Conservation (phyloP, 306 rosid genomes). For the Quercus parvula region DNA sequence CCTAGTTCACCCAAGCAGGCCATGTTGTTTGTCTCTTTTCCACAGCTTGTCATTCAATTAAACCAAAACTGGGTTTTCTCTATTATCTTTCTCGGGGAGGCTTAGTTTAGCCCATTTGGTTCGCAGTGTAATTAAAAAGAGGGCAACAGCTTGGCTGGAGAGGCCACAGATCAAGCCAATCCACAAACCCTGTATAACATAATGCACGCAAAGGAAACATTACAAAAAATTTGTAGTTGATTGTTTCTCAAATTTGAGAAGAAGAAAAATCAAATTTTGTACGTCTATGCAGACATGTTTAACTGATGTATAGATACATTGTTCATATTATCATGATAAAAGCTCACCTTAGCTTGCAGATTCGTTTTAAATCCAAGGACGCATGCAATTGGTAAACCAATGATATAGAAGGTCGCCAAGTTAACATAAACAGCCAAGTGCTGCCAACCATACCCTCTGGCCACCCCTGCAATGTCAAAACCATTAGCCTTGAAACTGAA, state of each 20-base stretch:
- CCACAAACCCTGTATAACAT: conserved; percentile 48
- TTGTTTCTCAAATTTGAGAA: background rate
- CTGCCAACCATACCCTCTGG: conserved; percentile 86
- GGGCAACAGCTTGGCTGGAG: conserved; percentile 49
- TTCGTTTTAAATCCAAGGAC: conserved; percentile 56
- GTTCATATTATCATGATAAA: background rate
- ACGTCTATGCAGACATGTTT: background rate
- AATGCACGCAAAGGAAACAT: too few relatives aligned
- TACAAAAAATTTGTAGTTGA: background rate
- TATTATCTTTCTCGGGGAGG: conserved; percentile 1
- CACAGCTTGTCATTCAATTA: too few relatives aligned
- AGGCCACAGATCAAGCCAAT: conserved; percentile 69
- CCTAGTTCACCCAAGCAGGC: too few relatives aligned
- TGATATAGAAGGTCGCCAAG: conserved; percentile 56
- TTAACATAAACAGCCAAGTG: conserved; percentile 59
- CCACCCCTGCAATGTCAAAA: conserved; percentile 53
- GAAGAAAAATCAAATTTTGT: background rate
- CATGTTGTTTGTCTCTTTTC: too few relatives aligned
- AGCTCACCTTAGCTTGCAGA: conserved; percentile 52
- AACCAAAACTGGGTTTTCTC: conserved; percentile 13
- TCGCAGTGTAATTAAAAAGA: conserved; percentile 31
- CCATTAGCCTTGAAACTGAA: background rate
- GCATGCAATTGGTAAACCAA: conserved; percentile 65
- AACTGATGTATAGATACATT: background rate
- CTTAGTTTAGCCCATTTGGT: conserved; percentile 46